phyloP scores from a whole-genome alignment of 2,329 filamentous ascomycete species.

The Curvularia hawaiiensis region DNA sequence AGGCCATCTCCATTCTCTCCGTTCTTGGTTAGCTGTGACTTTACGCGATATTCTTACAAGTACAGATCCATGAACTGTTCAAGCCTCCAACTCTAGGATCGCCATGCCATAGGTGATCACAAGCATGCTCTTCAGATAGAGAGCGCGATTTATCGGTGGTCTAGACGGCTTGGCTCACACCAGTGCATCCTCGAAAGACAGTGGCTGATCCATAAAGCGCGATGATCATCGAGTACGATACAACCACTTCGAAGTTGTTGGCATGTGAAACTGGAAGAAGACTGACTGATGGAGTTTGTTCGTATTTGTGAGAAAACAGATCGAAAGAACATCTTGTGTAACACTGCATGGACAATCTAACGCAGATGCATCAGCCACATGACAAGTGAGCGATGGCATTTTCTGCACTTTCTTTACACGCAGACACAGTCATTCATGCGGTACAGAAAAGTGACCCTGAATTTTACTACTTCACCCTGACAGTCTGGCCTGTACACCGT shows the following conservation, averaged over 20 bases:
- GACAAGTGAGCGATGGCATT: neutral
- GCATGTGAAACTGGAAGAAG: neutral
- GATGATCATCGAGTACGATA: neutral
- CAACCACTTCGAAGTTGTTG: neutral
- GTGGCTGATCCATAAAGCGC: neutral
- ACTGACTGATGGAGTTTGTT: neutral
- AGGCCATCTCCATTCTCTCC: neutral
- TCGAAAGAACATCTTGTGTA: neutral
- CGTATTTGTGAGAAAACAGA: neutral
- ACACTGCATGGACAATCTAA: neutral
- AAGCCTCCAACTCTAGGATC: neutral
- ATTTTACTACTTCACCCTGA: neutral
- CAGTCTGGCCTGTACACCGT: neutral
- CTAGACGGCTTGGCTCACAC: neutral
- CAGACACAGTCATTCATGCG: neutral
- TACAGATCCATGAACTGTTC: neutral
- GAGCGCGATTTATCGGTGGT: neutral
- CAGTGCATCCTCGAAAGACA: neutral
- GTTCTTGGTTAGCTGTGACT: neutral
- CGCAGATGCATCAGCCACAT: neutral
- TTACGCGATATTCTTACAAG: neutral
- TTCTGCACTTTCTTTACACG: neutral
- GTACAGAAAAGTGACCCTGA: neutral
- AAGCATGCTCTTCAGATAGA: neutral
- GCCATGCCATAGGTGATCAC: neutral